Base-by-base conservation (phyloP, 192 early-diverging fungal genomes). In the Coemansia furcata region DNA sequence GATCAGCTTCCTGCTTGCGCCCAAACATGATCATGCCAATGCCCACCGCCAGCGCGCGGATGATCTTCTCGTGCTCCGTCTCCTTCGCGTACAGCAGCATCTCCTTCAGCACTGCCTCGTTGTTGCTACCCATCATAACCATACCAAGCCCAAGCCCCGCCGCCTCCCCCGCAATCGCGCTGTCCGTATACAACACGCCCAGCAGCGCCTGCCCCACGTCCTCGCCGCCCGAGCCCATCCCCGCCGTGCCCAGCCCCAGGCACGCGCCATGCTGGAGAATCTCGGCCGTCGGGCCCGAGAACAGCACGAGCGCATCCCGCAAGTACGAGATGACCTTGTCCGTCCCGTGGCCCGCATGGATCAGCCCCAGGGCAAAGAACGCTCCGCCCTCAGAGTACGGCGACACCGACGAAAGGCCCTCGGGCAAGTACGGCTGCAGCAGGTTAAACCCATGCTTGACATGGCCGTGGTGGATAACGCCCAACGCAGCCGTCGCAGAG, bases 61-160 rank as follows among this genome's bases (percentile, higher is more conserved):
- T 98, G 67, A 98, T 99, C 85, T 99, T 99, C 71, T 99, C 98
- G 82, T 99, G 98, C 76, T 95, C 94, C 6, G 98, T 99, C 65
- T 98, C 97, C 67, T 94, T 93, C 15, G 98, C 98, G 68, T 99
- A 99, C 69, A 93, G 90, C 35, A 98, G 82, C 96, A 99, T 98
- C 64, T 96, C 96, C 42, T 91, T 92, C 62, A 99, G 78, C 6
- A 91, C 92, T 49, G 87, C 85, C 39, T 87, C 73, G 8, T 90
- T 88, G 49, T 85, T 92, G 14, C 93, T 96, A 37, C 98, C 98
- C 67, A 98, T 88, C 96, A 97, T 98, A 33, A 97, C 91, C 73
- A 99, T 82, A 29, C 98, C 98, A 89, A 99, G 97, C 19, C 91
- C 94, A 19, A 98, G 68, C 68, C 94, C 97, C 26, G 98, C 95